phyloP scores from a whole-genome alignment of 2,329 filamentous ascomycete genomes.

The Arthrobotrys conoides region DNA sequence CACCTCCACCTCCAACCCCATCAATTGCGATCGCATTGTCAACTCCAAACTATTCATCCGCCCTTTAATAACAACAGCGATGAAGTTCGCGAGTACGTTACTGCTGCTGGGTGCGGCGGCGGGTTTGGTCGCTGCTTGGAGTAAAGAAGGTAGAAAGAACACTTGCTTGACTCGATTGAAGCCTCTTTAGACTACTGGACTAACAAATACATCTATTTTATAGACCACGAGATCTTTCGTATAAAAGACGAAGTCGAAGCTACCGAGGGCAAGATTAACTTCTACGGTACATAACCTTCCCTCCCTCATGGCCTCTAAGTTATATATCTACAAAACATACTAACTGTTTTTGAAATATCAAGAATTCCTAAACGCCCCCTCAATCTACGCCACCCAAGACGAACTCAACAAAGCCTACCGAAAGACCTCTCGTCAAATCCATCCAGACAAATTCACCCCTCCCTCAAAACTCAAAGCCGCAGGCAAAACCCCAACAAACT shows the following conservation, averaged over 20 bases:
- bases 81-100: conserved; percentile 69
- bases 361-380: conserved; percentile 84
- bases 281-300: conserved; percentile 75
- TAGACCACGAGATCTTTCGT: conserved; percentile 98
- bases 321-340: not conserved
- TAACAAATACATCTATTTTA: not conserved
- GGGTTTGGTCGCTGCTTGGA: conserved; percentile 81
- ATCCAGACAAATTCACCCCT: conserved; percentile 96
- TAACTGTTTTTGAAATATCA: not conserved
- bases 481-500: conserved; percentile 70
- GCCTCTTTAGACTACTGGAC: not conserved
- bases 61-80: conserved; percentile 13
- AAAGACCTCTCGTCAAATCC: conserved; percentile 84
- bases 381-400: conserved; percentile 79
- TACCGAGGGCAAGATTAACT: conserved; percentile 83
- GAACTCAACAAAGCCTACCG: conserved; percentile 95
- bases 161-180: not conserved
- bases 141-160: conserved; percentile 77
- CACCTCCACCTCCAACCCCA: not conserved
- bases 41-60: not conserved
- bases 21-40: conserved; percentile 14
- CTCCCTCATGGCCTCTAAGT: not conserved
- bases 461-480: conserved; percentile 39
- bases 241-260: conserved; percentile 86
- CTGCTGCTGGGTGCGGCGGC: conserved; percentile 78